Evolutionary conservation across 768 basidiomycete genomes (phyloP), one percentile per base, ranked within the genome.

Genomic region (Auriculariales sp.): DNA sequence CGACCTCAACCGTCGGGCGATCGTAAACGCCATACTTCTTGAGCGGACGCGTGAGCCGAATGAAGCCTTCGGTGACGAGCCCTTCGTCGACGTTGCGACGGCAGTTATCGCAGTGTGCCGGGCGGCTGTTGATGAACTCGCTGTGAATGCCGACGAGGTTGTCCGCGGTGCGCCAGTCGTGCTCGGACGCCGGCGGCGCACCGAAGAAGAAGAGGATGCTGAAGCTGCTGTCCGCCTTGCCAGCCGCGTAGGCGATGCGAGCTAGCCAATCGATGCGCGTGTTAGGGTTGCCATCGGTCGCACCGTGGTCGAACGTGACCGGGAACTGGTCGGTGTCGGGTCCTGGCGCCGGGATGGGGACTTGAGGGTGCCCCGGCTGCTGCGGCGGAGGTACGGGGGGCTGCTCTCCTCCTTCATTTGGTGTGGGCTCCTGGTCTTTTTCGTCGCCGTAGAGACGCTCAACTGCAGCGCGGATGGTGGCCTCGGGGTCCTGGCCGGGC

Each of bases 151-250:
- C 75, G 32, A 73, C 69, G 53, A 67, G 68, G 48, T 61, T 57
- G 3, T 60, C 52, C 51, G 61, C 58, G 5, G 55, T 50, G 36
- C 55, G 59, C 72, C 72, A 74, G 14, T 67, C 53, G 9, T 52
- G 51, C 5, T 65, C 59, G 46, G 73, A 64, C 19, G 57, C 61
- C 12, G 68, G 68, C 14, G 68, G 66, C 3, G 50, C 52, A 1
- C 71, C 74, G 4, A 77, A 59, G 69, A 76, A 76, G 47, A 77
- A 52, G 17, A 69, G 56, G 25, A 76, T 61, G 17, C 61, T 59
- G 56, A 71, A 75, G 58, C 69, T 70, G 3, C 59, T 48, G 3
- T 66, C 67, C 29, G 73, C 54, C 52, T 68, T 72, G 56, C 63
- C 68, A 53, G 72, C 69, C 59, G 70, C 66, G 56, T 65, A 58